Evolutionary conservation across 2,329 filamentous ascomycete genomes (phyloP).

Genomic region (Aureobasidium sp.): DNA sequence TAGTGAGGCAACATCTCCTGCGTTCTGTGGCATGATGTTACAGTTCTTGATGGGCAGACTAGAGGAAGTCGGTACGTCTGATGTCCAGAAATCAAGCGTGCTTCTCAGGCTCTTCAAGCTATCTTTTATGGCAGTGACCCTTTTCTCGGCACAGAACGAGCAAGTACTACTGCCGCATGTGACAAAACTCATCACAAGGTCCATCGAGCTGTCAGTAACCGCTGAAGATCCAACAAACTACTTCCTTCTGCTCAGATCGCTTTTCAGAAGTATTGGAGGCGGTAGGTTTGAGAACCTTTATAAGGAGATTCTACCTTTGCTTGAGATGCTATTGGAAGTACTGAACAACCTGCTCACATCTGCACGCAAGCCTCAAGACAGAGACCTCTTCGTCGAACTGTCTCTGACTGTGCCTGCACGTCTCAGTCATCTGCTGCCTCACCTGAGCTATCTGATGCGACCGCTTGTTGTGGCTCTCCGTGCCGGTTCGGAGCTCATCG

Average conservation of each 20-base stretch:
- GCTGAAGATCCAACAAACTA: constrained; percentile 99
- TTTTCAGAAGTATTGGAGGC: constrained; percentile 94
- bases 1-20: constrained; percentile 95
- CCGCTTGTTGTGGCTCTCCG: constrained; percentile 91
- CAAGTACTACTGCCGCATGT: constrained; percentile 92
- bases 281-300: constrained; percentile 97
- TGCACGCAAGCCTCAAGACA: constrained; percentile 79
- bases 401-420: constrained; percentile 92
- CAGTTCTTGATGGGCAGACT: constrained; percentile 97
- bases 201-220: constrained; percentile 89
- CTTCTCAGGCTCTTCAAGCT: constrained; percentile 91
- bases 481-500: constrained; percentile 86
- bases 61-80: constrained; percentile 83
- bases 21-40: constrained; percentile 95
- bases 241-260: constrained; percentile 80
- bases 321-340: constrained; percentile 96
- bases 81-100: constrained; percentile 88
- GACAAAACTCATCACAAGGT: constrained; percentile 93
- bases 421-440: constrained; percentile 86
- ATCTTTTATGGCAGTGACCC: constrained; percentile 97
- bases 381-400: constrained; percentile 93
- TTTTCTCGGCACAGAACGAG: constrained; percentile 92
- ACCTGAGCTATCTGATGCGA: constrained; percentile 93
- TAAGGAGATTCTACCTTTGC: constrained; percentile 89
- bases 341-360: constrained; percentile 90